Base-by-base conservation (phyloP, 2,329 filamentous ascomycete genomes). In the Neurospora crassa region DNA sequence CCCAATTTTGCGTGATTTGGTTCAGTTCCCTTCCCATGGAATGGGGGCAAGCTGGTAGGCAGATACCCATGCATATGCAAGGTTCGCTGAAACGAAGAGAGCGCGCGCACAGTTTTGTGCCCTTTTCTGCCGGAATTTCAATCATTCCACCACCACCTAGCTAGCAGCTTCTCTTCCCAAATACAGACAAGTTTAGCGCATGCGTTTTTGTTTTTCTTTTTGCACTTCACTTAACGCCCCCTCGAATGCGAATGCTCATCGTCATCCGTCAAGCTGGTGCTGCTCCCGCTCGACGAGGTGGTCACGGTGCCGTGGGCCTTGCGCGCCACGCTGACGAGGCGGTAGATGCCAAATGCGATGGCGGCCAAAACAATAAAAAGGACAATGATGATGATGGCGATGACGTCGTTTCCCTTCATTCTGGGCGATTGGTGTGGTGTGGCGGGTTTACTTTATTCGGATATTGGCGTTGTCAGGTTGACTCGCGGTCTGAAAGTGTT, bases 321-420 rank as follows among this genome's bases (percentile, higher is more conserved):
- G 53, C 86, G 81, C 24, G 85, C 87, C 40, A 84, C 79, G 74
- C 84, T 83, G 68, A 90, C 88, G 10, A 90, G 81, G 72, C 85
- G 83, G 81, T 88, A 90, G 79, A 90, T 90, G 73, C 87, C 89
- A 76, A 90, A 90, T 8, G 86, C 85, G 70, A 90, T 87, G 72
- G 82, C 81, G 70, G 87, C 87, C 68, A 91, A 84, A 68, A 90
- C 81, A 77, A 88, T 79, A 81, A 91, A 90, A 75, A 91, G 84
- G 71, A 91, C 79, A 79, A 91, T 90, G 80, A 91, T 86, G 78
- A 91, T 90, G 79, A 91, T 84, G 76, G 89, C 89, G 79, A 91
- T 90, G 77, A 87, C 86, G 80, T 90, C 85, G 85, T 91, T 91
- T 82, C 86, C 81, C 79, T 90, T 87, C 76, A 85, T 82, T 85